Evolutionary conservation across 768 basidiomycete genomes (phyloP), one percentile per base, ranked within the genome.

Genomic region (Pleurotus ostreatus): DNA sequence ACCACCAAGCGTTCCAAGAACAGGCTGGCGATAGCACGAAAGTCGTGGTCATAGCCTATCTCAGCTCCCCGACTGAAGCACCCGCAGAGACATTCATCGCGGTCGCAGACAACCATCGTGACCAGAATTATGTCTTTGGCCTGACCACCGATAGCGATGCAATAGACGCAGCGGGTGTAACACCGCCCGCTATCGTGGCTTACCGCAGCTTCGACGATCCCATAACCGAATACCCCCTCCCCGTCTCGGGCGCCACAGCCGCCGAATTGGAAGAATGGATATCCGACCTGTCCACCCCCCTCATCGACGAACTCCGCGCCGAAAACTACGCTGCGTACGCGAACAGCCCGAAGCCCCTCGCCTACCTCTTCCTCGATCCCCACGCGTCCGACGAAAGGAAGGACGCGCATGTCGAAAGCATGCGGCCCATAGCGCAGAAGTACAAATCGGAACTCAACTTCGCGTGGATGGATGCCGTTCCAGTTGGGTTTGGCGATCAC

Each of bases 171-270:
- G 92, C 86, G 48, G 88, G 83, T 55, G 84, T 94, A 51, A 82
- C 81, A 11, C 79, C 88, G 37, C 95, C 97, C 13, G 81, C 94
- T 38, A 79, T 99, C 51, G 86, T 98, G 57, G 82, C 95, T 60
- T 98, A 96, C 80, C 94, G 97, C 62, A 71, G 70, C 57, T 98
- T 93, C 71, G 97, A 99, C 65, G 94, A 95, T 61, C 91, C 88
- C 62, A 73, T 72, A 58, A 76, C 79, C 41, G 78, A 78, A 57
- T 91, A 85, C 70, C 87, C 89, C 45, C 78, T 84, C 70, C 81
- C 86, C 34, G 66, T 82, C 57, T 72, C 75, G 22, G 81, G 79
- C 16, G 74, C 83, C 48, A 81, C 79, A 18, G 66, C 74, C 56
- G 72, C 82, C 46, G 84, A 91, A 55, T 72, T 98, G 38, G 82